Percentiles rank a stretch among this genome's conserved stretches.
phyloP scores from a whole-genome alignment of 495 filamentous ascomycete species.

The Penicillium dipodomyicola region DNA sequence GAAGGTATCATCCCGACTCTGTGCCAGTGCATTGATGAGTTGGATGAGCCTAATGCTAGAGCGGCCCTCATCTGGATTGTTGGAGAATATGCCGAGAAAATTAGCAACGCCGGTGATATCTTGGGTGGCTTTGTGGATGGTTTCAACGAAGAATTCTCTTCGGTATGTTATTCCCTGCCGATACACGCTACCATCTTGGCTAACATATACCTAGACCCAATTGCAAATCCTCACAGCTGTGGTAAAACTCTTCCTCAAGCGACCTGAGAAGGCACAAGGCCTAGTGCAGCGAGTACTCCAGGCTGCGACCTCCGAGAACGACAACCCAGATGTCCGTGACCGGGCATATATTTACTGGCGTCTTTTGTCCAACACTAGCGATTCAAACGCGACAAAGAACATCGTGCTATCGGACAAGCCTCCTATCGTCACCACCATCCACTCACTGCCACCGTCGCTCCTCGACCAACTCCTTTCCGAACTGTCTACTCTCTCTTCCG shows the following conservation, averaged over 20 bases:
- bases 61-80: constrained; percentile 98
- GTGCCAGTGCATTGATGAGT: constrained; percentile 93
- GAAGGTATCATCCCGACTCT: constrained; percentile 96
- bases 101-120: constrained; percentile 93
- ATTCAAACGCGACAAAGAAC: constrained; percentile 80
- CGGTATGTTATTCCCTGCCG: constrained; percentile 47
- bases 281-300: constrained; percentile 93
- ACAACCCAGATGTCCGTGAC: constrained; percentile 96
- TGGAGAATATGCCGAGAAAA: constrained; percentile 98
- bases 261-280: constrained; percentile 87
- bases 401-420: constrained; percentile 94
- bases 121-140: constrained; percentile 81
- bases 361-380: constrained; percentile 77
- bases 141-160: constrained; percentile 89
- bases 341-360: constrained; percentile 99
- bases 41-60: constrained; percentile 91
- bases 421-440: constrained; percentile 89
- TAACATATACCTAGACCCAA: constrained; percentile 61
- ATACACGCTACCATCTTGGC: not conserved
- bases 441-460: constrained; percentile 74
- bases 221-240: constrained; percentile 94
- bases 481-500: constrained; percentile 93
- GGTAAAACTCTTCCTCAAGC: constrained; percentile 96
- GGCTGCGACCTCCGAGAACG: constrained; percentile 86
- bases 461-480: constrained; percentile 85